Evolutionary conservation across 208 protist species (phyloP).

Genomic region (Porcisia hertigi): DNA sequence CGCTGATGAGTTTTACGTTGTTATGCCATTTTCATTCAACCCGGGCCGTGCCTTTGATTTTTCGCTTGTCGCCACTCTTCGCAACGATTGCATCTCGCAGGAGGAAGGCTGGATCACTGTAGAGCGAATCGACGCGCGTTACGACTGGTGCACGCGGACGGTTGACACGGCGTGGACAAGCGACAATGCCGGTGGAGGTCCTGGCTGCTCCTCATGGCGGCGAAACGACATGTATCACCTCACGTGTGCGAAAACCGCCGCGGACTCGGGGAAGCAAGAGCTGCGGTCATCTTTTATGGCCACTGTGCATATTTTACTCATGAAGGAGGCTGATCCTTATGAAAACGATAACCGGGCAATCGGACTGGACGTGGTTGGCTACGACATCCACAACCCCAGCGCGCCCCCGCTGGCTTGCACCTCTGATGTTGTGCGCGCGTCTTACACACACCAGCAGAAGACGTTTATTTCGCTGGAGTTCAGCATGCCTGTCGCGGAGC

Average conservation of each 20-base stretch:
- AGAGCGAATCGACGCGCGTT: constrained; percentile 53
- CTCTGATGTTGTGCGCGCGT: constrained; percentile 39
- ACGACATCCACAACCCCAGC: constrained; percentile 31
- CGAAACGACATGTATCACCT: constrained; percentile 71
- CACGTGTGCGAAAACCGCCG: constrained; percentile 28
- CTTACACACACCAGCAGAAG: constrained; percentile 35
- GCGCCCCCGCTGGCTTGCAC: constrained; percentile 53
- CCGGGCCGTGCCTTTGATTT: constrained; percentile 59
- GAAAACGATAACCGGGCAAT: constrained; percentile 68
- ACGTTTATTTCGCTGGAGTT: constrained; percentile 51
- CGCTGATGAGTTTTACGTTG: constrained; percentile 48
- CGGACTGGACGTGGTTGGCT: constrained; percentile 65
- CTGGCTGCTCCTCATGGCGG: constrained; percentile 58
- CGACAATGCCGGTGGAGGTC: constrained; percentile 47
- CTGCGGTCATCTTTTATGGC: constrained; percentile 5
- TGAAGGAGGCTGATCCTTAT: constrained; percentile 67
- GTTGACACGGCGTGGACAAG: constrained; percentile 54
- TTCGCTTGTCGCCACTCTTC: constrained; percentile 50
- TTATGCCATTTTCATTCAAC: constrained; percentile 87
- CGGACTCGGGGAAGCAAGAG: background rate
- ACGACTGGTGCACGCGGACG: constrained; percentile 72
- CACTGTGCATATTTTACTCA: constrained; percentile 63
- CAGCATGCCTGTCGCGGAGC: constrained; percentile 28
- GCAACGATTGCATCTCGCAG: constrained; percentile 34
- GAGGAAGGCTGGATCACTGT: constrained; percentile 72